Evolutionary conservation across 2,329 filamentous ascomycete species (phyloP).

Genomic region (Lachnellula cervina): DNA sequence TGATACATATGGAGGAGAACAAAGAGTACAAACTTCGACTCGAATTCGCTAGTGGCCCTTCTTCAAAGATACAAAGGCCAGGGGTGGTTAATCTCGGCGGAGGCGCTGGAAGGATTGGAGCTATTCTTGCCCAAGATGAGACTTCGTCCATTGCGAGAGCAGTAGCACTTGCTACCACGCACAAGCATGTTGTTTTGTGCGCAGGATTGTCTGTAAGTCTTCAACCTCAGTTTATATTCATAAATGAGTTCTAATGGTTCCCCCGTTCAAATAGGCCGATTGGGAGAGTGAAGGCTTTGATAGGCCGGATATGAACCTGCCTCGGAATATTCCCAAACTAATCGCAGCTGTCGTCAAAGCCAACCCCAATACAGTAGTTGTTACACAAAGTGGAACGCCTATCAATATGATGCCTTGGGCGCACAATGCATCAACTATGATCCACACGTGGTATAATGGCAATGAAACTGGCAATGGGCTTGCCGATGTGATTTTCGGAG

Average conservation of each 20-base stretch:
- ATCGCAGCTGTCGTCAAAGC: conserved; percentile 57
- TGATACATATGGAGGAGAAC: no score
- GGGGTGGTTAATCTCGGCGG: no score
- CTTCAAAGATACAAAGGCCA: no score
- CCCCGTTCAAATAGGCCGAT: conserved; percentile 46
- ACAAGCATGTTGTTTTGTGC: conserved; percentile 34
- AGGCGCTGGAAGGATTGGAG: no score
- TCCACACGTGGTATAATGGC: conserved; percentile 69
- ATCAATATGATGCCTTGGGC: conserved; percentile 66
- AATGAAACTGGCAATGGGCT: conserved; percentile 56
- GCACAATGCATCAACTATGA: conserved; percentile 56
- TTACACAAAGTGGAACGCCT: conserved; percentile 65
- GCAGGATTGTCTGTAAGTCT: conserved; percentile 28
- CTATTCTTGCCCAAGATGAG: no score
- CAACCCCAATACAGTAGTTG: conserved; percentile 62
- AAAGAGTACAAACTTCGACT: no score
- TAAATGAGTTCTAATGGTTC: no score
- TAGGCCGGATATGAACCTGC: conserved; percentile 10
- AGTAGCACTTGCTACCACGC: no score
- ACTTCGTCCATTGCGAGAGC: no score
- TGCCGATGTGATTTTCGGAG: conserved; percentile 61
- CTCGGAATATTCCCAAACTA: conserved; percentile 50
- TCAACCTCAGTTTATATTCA: no score
- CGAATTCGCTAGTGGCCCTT: no score
- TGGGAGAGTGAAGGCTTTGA: conserved; percentile 15